Percentiles rank a stretch among this genome's conserved stretches.
Conservation (phyloP, 2,329 filamentous ascomycete genomes). For the Phialemoniopsis sp. region DNA sequence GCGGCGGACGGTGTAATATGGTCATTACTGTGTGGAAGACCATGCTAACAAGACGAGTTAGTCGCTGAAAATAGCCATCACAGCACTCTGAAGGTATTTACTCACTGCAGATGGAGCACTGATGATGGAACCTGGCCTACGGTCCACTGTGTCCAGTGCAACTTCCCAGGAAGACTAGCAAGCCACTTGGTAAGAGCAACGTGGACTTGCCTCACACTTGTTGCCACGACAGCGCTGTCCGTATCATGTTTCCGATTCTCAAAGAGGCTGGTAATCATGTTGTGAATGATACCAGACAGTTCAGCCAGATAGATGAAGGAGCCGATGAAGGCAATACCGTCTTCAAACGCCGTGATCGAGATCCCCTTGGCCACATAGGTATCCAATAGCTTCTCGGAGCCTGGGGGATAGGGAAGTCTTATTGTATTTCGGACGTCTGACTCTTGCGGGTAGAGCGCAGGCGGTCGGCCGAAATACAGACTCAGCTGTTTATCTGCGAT, state of each 20-base stretch:
- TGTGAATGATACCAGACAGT: conserved; percentile 42
- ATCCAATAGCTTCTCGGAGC: conserved; percentile 41
- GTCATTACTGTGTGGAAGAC: conserved; percentile 47
- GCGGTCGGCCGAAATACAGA: conserved; percentile 46
- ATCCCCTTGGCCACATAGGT: conserved; percentile 39
- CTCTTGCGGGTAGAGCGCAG: conserved; percentile 42
- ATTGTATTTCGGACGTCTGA: conserved; percentile 45
- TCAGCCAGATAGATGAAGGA: conserved; percentile 42
- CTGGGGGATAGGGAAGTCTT: conserved; percentile 41
- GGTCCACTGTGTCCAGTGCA: conserved; percentile 50
- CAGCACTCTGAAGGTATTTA: too few species aligned
- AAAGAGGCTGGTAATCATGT: conserved; percentile 45
- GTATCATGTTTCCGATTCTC: conserved; percentile 40
- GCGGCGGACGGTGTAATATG: conserved; percentile 44
- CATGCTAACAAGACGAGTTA: too few species aligned
- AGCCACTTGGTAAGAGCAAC: conserved; percentile 42
- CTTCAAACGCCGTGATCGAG: conserved; percentile 39
- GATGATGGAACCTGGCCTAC: conserved; percentile 37
- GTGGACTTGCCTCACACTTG: too few species aligned
- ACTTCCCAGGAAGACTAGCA: conserved; percentile 36
- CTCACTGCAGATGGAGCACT: conserved; percentile 44
- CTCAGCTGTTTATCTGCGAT: conserved; percentile 46
- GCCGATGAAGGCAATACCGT: conserved; percentile 36
- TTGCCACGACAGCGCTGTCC: too few species aligned
- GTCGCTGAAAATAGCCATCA: too few species aligned